Base-by-base conservation (phyloP, 2,329 filamentous ascomycete species). In the Cytospora piceicola region DNA sequence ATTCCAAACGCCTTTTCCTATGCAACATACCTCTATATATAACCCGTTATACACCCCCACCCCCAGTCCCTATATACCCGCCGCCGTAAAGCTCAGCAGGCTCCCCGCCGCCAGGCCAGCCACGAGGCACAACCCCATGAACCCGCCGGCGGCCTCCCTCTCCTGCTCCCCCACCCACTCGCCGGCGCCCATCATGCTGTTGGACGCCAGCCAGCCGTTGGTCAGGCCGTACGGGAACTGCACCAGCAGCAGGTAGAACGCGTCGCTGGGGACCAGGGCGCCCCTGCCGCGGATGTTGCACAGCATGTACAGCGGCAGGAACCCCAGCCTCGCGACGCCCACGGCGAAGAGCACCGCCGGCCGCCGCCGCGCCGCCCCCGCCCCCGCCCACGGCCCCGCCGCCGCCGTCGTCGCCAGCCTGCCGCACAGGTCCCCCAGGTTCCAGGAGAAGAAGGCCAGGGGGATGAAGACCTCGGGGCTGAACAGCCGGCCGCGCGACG, bases 51-150 rank as follows among this genome's bases (percentile, higher is more conserved):
- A 9, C 27, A 29, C 22, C 22, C 17, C 12, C 20, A 49, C 9
- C 0, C 9, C 4, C 3, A 7, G 17, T 3, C 4, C 52, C 52
- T 61, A 68, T 3, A 85, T 75, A 7, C 80, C 81, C 0, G 89
- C 85, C 68, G 87, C 87, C 12, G 88, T 83, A 77, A 98, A 99
- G 76, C 94, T 98, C 75, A 96, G 77, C 72, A 98, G 77, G 78
- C 94, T 98, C n/a, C 95, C 95, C 29, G 84, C 83, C 2, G 93
- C 87, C 77, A 98, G 78, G 0, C 95, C 95, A 6, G 86, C 87
- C 22, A 97, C 92, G n/a, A 98, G 85, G 76, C 90, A 93, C 69
- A 97, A 77, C 4, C 91, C 90, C 95, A 99, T 98, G 76, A 98
- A 98, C 1, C 91, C 93, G 56, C 94, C 95, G 0, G 93, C 89